Conservation (phyloP, 2,329 filamentous ascomycete species). For the Amauroascus niger region DNA sequence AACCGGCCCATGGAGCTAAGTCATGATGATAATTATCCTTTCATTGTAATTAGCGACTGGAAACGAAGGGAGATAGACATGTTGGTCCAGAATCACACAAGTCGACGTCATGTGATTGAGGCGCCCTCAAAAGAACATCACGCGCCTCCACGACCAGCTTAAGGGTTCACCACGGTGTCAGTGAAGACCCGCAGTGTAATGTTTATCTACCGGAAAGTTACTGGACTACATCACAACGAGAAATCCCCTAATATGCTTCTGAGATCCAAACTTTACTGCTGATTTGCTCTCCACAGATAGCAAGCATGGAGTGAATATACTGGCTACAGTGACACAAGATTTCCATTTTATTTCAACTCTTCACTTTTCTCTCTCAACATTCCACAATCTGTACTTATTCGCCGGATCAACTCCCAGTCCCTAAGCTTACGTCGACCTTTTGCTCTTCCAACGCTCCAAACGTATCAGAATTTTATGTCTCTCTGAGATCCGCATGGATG, state of each 20-base stretch:
- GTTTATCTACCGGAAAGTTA: too few species aligned
- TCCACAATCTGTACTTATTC: not conserved
- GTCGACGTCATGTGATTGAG: not conserved
- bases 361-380: not conserved
- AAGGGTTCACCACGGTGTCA: too few species aligned
- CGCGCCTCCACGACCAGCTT: too few species aligned
- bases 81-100: not conserved
- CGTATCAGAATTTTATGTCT: slow-evolving; percentile 19
- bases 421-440: slow-evolving; percentile 25
- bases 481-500: slow-evolving; percentile 24
- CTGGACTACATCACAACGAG: too few species aligned
- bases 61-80: not conserved
- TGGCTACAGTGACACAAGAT: not conserved
- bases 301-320: too few species aligned
- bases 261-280: too few species aligned
- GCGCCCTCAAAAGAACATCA: too few species aligned
- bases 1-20: not conserved
- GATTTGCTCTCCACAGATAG: too few species aligned
- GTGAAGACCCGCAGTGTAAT: too few species aligned
- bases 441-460: slow-evolving; percentile 15
- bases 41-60: not conserved
- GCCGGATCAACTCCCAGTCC: slow-evolving; percentile 21
- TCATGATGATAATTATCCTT: not conserved
- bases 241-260: too few species aligned
- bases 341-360: not conserved